These are phyloP conservation scores for Lasiodiplodia citricola DNA, from an alignment of 2,329 filamentous ascomycete genomes.

Conservation along the genomic window DNA sequence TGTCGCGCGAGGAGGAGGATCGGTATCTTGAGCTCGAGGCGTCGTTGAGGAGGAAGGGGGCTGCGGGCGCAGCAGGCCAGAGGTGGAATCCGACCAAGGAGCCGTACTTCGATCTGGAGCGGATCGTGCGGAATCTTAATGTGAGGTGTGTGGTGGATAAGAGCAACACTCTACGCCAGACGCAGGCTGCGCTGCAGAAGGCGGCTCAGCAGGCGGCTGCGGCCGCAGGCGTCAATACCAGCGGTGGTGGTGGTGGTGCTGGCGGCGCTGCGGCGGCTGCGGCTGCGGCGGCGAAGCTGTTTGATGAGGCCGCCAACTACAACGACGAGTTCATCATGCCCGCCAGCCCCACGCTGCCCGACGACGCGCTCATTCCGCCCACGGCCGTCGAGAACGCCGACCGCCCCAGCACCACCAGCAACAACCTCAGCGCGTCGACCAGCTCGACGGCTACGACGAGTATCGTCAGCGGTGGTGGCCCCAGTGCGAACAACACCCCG, in stretches of 20 bases:
- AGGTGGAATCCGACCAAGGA: slow-evolving; percentile 35
- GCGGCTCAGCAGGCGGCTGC: slow-evolving; percentile 27
- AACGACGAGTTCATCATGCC: slow-evolving; percentile 28
- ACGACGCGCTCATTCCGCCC: background rate
- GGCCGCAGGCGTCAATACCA: slow-evolving; percentile 29
- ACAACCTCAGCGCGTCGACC: background rate
- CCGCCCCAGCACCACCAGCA: background rate
- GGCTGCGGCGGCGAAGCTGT: background rate
- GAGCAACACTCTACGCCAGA: slow-evolving; percentile 23
- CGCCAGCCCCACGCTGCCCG: background rate
- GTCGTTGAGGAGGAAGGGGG: slow-evolving; percentile 39
- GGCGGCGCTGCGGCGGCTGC: slow-evolving; percentile 37
- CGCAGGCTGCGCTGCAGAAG: slow-evolving; percentile 28
- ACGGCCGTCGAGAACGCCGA: slow-evolving; percentile 13
- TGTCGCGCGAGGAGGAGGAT: slow-evolving; percentile 71
- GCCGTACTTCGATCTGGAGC: slow-evolving; percentile 19
- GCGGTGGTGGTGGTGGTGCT: slow-evolving; percentile 37
- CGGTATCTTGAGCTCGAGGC: slow-evolving; percentile 73
- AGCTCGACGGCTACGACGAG: background rate
- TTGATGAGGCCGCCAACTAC: slow-evolving; percentile 26
- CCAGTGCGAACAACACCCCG: no score
- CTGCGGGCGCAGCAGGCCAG: slow-evolving; percentile 2
- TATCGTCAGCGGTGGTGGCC: background rate
- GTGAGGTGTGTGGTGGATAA: slow-evolving; percentile 19
- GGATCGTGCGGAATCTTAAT: slow-evolving; percentile 21